A percentile compares a stretch with the other conserved stretches of the same genome.
Evolutionary conservation across 176 grass and related monocot species (phyloP).

Genomic region (Eragrostis curvula): DNA sequence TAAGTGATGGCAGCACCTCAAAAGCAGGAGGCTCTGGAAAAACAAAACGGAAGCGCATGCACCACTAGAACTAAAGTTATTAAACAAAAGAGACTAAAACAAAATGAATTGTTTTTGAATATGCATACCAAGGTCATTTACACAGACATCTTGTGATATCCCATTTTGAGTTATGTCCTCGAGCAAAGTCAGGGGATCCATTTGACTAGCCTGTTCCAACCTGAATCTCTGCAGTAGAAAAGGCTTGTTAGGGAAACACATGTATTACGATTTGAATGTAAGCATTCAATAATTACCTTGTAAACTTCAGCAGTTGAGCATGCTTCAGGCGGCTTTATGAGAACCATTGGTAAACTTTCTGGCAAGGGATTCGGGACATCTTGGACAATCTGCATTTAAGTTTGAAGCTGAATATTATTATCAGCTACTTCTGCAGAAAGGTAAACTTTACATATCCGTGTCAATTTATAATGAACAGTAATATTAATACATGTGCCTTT

Average conservation of each 20-base stretch:
- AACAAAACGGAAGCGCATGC: background rate
- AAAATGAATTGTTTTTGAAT: conserved; percentile 16
- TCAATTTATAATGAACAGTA: background rate
- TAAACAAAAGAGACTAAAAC: conserved; percentile 17
- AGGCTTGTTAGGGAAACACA: conserved; percentile 31
- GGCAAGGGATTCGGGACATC: conserved; percentile 70
- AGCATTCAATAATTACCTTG: conserved; percentile 61
- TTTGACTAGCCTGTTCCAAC: conserved; percentile 70
- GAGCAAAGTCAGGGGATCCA: conserved; percentile 79
- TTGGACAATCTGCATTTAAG: conserved; percentile 75
- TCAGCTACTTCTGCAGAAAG: conserved; percentile 20
- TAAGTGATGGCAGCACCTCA: conserved; percentile 89
- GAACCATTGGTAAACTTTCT: conserved; percentile 74
- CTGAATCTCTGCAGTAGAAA: conserved; percentile 60
- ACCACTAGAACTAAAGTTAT: conserved; percentile 17
- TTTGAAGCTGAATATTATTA: conserved; percentile 22
- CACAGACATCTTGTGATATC: conserved; percentile 89
- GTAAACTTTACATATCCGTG: conserved; percentile 18
- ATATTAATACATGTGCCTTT: conserved; percentile 7
- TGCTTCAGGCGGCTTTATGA: conserved; percentile 92
- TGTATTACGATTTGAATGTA: conserved; percentile 20
- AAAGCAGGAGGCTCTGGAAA: conserved; percentile 90
- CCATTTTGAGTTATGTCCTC: conserved; percentile 74
- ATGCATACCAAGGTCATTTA: conserved; percentile 87
- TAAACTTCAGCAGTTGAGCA: conserved; percentile 97